phyloP scores from a whole-genome alignment of 768 basidiomycete genomes.

The Botryobasidium botryosum region DNA sequence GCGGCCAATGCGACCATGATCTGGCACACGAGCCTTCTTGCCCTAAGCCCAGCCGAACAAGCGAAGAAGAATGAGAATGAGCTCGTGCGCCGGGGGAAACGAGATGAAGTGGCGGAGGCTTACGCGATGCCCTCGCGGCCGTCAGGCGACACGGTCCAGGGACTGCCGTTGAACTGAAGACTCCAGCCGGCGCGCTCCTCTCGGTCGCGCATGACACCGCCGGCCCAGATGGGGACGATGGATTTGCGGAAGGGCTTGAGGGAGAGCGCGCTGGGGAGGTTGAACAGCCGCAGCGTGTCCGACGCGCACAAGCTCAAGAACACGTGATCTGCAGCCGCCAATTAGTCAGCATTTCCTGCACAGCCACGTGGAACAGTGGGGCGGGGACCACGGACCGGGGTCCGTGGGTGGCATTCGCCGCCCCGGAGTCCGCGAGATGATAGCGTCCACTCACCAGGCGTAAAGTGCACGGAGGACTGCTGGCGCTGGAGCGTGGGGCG shows the following conservation, averaged over 20 bases:
- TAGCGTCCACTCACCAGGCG: too few relatives aligned
- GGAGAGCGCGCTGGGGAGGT: background rate
- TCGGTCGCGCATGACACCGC: background rate
- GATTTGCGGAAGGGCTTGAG: background rate
- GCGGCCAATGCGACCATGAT: background rate
- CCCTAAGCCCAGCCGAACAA: background rate
- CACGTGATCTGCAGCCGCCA: constrained; percentile 1
- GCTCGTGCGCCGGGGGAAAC: background rate
- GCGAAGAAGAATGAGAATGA: background rate
- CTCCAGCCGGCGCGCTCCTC: background rate
- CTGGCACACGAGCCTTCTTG: background rate
- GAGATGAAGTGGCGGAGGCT: too few relatives aligned
- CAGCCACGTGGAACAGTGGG: too few relatives aligned
- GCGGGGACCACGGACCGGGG: too few relatives aligned
- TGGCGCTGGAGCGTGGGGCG: too few relatives aligned
- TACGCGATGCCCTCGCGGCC: too few relatives aligned
- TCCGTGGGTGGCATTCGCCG: too few relatives aligned
- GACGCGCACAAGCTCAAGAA: background rate
- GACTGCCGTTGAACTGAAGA: background rate
- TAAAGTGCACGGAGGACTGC: too few relatives aligned
- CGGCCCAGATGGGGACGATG: background rate
- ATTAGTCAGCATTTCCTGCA: too few relatives aligned
- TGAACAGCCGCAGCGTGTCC: background rate
- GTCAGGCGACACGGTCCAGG: too few relatives aligned
- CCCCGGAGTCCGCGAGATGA: too few relatives aligned